Base-by-base conservation (phyloP, 2,329 filamentous ascomycete genomes). In the Cladosporium halotolerans region DNA sequence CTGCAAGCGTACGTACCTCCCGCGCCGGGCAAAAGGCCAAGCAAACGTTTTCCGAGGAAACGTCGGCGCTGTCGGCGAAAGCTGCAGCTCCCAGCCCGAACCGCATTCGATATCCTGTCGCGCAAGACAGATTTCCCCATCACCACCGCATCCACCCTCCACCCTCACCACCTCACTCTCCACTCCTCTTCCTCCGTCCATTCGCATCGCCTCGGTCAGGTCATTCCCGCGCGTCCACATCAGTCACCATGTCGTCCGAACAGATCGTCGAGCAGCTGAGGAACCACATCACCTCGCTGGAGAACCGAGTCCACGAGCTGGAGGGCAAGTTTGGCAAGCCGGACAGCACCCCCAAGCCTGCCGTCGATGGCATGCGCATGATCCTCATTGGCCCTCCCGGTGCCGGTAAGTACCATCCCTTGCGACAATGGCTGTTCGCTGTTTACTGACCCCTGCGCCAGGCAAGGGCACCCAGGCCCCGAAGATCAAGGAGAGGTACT, bases 381-480 rank as follows among this genome's bases (percentile, higher is more conserved):
- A 90, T 99, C 67, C 78, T 99, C 68, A 97, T 99, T 78, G 93
- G 93, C 36, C 93, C 93, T 70, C 93, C 93, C 54, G 93, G 93
- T 73, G 93, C 93, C 73, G 93, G 93, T 97, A 82, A 66, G 87
- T 78, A 43, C 52, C 52, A 38, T 38, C 13, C 46, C 49, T 58
- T 52, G 57, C 63, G 34, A 36, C 34, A 36, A 54, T 54, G 38
- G 52, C 28, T 44, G 32, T 38, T 49, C 32, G 46, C 16, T 31
- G n/a, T 54, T 28, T 28, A 9, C 40, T 46, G 58, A 39, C 36
- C 36, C n/a, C 36, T 14, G 16, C 16, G 8, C 36, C 68, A 97
- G 93, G 93, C 78, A 99, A 99, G 83, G 93, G 93, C 75, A 99
- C 93, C 40, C 93, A 99, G 75, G 93, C 93, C 55, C 93, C 93